Evolutionary conservation across 192 early-diverging fungal species (phyloP).

Genomic region (Coemansia aciculifera): DNA sequence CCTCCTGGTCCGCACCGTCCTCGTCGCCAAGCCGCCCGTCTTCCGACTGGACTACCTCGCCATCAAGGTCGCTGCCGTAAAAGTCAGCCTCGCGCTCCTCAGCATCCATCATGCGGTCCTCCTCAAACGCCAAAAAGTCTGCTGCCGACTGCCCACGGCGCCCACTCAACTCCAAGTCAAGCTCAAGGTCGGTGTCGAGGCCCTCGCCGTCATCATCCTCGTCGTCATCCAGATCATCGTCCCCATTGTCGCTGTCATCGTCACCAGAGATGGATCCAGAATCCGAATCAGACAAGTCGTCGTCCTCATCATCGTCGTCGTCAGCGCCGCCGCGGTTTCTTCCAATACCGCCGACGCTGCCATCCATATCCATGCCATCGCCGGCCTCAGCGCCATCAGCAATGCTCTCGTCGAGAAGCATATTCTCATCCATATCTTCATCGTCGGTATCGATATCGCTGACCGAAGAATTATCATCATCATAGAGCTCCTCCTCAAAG

Average conservation of each 20-base stretch:
- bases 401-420: slow-evolving; percentile 49
- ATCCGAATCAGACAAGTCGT: slow-evolving; percentile 56
- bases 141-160: neutral
- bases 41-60: slow-evolving; percentile 42
- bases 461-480: slow-evolving; percentile 59
- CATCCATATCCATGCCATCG: slow-evolving; percentile 56
- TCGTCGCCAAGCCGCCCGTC: slow-evolving; percentile 26
- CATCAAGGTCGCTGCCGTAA: slow-evolving; percentile 61
- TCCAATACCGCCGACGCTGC: slow-evolving; percentile 54
- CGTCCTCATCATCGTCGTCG: slow-evolving; percentile 58
- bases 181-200: neutral
- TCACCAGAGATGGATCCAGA: slow-evolving; percentile 57
- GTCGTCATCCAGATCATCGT: slow-evolving; percentile 23
- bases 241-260: slow-evolving; percentile 50
- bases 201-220: slow-evolving; percentile 41
- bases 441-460: slow-evolving; percentile 77
- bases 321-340: slow-evolving; percentile 21
- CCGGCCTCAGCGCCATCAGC: slow-evolving; percentile 73
- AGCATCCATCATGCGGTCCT: slow-evolving; percentile 58
- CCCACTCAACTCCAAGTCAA: neutral
- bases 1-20: slow-evolving; percentile 35
- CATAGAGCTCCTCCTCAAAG: slow-evolving; percentile 56
- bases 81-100: slow-evolving; percentile 60
- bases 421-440: slow-evolving; percentile 60
- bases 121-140: slow-evolving; percentile 25